Conservation (phyloP, 345 rosid species). For the Salix dunnii region DNA sequence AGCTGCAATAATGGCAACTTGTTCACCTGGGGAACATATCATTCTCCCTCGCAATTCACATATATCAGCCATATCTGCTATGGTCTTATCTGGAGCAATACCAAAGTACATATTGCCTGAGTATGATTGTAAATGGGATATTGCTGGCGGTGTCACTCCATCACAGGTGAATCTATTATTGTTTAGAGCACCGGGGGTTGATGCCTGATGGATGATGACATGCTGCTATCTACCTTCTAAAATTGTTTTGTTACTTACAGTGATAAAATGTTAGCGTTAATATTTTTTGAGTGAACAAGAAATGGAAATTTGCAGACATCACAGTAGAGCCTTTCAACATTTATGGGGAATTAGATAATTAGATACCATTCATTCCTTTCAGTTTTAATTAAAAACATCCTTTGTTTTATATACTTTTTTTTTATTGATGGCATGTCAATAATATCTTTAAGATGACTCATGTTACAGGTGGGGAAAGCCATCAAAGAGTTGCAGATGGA, state of each 20-base stretch:
- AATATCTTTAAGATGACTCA: not conserved
- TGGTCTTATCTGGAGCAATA: conserved; percentile 52
- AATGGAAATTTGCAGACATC: too few relatives aligned
- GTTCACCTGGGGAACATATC: conserved; percentile 51
- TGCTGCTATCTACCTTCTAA: not conserved
- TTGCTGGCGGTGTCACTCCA: conserved; percentile 40
- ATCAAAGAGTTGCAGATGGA: conserved; percentile 44
- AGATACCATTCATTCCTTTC: too few relatives aligned
- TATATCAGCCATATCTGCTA: conserved; percentile 47
- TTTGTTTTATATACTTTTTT: not conserved
- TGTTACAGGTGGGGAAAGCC: conserved; percentile 45
- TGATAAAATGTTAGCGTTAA: not conserved
- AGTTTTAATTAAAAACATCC: too few relatives aligned
- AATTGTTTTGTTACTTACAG: not conserved
- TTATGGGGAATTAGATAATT: too few relatives aligned
- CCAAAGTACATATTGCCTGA: conserved; percentile 56
- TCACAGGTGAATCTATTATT: conserved; percentile 34
- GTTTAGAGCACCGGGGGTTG: not conserved
- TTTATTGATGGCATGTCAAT: not conserved
- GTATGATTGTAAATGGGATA: conserved; percentile 47
- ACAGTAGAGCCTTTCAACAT: not conserved
- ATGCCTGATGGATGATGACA: too few relatives aligned
- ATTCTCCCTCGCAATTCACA: conserved; percentile 62
- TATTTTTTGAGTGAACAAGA: not conserved
- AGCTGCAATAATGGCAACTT: conserved; percentile 58